These are phyloP conservation scores for Tolypocladium tundrense DNA, from an alignment of 2,329 filamentous ascomycete genomes.

Conservation along the genomic window DNA sequence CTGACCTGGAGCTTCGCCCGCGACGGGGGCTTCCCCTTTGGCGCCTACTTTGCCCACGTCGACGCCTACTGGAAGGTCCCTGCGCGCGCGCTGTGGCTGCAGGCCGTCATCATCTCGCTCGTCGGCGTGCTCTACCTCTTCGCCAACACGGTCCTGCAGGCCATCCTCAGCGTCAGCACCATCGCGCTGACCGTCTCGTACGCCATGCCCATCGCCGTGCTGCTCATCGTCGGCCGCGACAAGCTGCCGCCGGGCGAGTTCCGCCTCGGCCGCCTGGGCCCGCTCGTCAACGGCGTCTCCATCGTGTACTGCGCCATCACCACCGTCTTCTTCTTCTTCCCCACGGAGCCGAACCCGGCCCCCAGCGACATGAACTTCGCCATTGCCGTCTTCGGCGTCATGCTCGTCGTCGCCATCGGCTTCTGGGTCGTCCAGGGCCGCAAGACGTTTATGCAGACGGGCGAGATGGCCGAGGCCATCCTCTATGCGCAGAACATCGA, in stretches of 20 bases:
- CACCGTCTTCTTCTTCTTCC: conserved; percentile 47
- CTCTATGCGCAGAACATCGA: conserved; percentile 6
- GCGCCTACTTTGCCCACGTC: conserved; percentile 30
- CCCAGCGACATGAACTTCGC: conserved; percentile 46
- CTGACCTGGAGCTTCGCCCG: conserved; percentile 45
- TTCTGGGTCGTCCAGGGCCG: conserved; percentile 42
- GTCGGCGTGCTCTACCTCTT: conserved; percentile 48
- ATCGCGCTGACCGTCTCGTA: conserved; percentile 43
- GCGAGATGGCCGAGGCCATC: conserved; percentile 8
- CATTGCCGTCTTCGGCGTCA: conserved; percentile 45
- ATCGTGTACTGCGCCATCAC: conserved; percentile 41
- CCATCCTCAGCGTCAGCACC: conserved; percentile 44
- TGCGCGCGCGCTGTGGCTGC: conserved; percentile 39
- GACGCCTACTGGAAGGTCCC: conserved; percentile 41
- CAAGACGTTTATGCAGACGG: conserved; percentile 12
- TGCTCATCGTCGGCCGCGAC: conserved; percentile 40
- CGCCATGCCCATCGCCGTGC: conserved; percentile 35
- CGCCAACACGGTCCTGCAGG: conserved; percentile 39
- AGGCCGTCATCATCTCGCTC: conserved; percentile 29
- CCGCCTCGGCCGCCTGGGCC: conserved; percentile 32
- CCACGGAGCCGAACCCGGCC: conserved; percentile 30
- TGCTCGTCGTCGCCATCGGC: conserved; percentile 36
- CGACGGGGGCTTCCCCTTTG: conserved; percentile 37
- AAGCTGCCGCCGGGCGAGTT: conserved; percentile 37
- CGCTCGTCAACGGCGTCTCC: conserved; percentile 35